Evolutionary conservation across 352 stramenopile genomes (phyloP), one percentile per base, ranked within the genome.

Genomic region (Labyrinthula sp.): DNA sequence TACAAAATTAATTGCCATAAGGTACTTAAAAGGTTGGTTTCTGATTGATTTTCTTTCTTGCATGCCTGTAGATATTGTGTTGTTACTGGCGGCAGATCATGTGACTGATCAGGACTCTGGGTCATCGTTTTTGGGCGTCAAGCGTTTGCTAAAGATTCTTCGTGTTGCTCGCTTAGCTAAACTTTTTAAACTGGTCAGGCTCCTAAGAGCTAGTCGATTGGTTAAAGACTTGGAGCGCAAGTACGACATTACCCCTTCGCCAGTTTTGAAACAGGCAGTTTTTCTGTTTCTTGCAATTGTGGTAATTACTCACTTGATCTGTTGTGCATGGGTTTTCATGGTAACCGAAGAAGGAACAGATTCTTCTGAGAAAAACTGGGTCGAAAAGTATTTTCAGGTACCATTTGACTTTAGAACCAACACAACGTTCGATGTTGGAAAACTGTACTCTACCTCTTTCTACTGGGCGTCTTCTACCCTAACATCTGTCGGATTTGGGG

Each of bases 401-500:
- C 18, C 21, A 18, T 26, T 17, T 1, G 29, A 7, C 33, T 6
- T 2, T 23, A 40, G 5, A 14, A 29, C 27, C 17, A 28, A n/a
- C n/a, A n/a, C n/a, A 1, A 17, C 38, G 9, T 10, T 12, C 14
- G 28, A 52, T 27, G 4, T 18, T 22, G 12, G 10, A 15, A 15
- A 39, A 3, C n/a, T 57, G 2, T 57, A 57, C 40, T 4, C 46
- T 12, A 26, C 36, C 9, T 36, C 48, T 3, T 4, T 57, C 7
- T 57, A 57, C 31, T 57, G 48, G 47, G 40, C 27, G 15, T 36
- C 49, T 3, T 40, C 36, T 30, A 50, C 34, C 14, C 46, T 49
- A 3, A 49, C 46, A 4, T 54, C 48, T 9, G 48, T 57, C 3
- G 48, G 48, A 3, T 57, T 54, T 52, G 48, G 48, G 22, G 48